Evolutionary conservation across 441 rosid genomes (phyloP).

Genomic region (Hura crepitans): DNA sequence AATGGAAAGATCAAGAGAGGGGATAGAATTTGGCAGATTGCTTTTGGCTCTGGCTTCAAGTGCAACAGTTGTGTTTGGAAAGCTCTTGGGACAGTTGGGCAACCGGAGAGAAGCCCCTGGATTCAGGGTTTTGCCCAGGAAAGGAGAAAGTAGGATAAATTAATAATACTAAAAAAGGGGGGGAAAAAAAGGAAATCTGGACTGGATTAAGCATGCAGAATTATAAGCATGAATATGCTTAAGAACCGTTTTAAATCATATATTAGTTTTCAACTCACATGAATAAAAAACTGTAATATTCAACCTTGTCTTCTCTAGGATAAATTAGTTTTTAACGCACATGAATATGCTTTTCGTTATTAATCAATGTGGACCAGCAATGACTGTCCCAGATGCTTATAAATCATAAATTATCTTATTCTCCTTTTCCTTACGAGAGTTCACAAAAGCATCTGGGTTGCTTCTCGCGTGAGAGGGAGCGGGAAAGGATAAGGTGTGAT

Average conservation of each 20-base stretch:
- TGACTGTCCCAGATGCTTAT: background rate
- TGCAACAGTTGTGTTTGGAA: slow-evolving; percentile 68
- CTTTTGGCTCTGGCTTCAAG: slow-evolving; percentile 65
- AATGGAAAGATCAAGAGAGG: slow-evolving; percentile 41
- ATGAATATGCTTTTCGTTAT: too few species aligned
- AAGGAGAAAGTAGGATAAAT: background rate
- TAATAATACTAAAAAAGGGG: too few species aligned
- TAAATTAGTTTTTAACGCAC: too few species aligned
- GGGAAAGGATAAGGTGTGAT: background rate
- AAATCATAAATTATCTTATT: background rate
- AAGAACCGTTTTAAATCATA: background rate
- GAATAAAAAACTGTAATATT: background rate
- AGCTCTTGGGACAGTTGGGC: slow-evolving; percentile 36
- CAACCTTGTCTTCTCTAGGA: background rate
- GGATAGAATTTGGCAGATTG: slow-evolving; percentile 55
- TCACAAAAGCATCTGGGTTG: too few species aligned
- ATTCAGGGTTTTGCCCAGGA: slow-evolving; percentile 16
- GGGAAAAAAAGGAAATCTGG: background rate
- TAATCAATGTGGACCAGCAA: background rate
- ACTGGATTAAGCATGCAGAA: background rate
- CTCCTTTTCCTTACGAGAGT: background rate
- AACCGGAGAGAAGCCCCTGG: slow-evolving; percentile 50
- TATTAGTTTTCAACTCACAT: background rate
- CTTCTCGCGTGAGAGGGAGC: background rate
- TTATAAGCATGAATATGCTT: background rate